Evolutionary conservation across 2,329 filamentous ascomycete genomes (phyloP).

Genomic region (Venturia carpophila): DNA sequence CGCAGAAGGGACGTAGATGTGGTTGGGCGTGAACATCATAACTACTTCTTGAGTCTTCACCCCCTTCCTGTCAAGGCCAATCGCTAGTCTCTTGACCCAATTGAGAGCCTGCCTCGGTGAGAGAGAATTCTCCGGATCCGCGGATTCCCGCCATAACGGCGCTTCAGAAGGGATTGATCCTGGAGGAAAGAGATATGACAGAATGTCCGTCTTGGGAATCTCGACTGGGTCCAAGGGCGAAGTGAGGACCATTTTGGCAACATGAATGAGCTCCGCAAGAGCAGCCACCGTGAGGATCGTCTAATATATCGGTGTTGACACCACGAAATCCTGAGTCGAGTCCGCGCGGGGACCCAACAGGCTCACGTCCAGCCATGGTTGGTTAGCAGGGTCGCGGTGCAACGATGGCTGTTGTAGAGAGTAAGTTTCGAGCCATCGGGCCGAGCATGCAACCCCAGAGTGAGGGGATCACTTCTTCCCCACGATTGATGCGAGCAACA

Average conservation of each 20-base stretch:
- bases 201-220: slow-evolving; percentile 39
- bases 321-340: background rate
- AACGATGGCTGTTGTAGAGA: background rate
- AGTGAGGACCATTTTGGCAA: slow-evolving; percentile 33
- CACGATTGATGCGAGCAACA: background rate
- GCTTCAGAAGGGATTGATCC: slow-evolving; percentile 30
- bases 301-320: background rate
- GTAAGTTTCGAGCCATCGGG: background rate
- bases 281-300: background rate
- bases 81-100: slow-evolving; percentile 43
- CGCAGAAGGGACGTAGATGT: slow-evolving; percentile 45
- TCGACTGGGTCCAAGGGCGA: slow-evolving; percentile 38
- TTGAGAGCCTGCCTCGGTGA: slow-evolving; percentile 39
- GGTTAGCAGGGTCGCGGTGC: background rate
- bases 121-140: slow-evolving; percentile 36
- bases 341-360: background rate
- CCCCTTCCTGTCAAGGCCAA: slow-evolving; percentile 40
- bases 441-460: background rate
- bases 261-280: background rate
- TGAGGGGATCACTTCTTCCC: background rate
- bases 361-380: slow-evolving; percentile 4
- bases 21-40: slow-evolving; percentile 47
- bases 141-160: slow-evolving; percentile 46
- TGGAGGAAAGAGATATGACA: slow-evolving; percentile 30
- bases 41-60: slow-evolving; percentile 42